These are phyloP conservation scores for Casuarina glauca DNA, from an alignment of 306 rosid species.

Conservation along the genomic window DNA sequence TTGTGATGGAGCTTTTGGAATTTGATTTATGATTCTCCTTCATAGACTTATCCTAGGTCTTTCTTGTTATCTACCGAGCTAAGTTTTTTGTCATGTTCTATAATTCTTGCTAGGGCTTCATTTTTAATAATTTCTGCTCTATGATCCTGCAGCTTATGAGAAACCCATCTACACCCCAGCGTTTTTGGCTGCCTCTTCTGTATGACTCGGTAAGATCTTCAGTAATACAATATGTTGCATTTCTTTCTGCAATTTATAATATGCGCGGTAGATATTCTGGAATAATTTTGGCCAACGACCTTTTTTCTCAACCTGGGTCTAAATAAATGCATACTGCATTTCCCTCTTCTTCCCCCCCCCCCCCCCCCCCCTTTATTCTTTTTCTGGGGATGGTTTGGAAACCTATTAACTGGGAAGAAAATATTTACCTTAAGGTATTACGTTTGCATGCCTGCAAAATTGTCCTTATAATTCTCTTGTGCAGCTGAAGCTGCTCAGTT, in stretches of 20 bases:
- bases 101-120: constrained; percentile 1
- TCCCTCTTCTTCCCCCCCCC: too few relatives aligned
- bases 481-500: constrained; percentile 83
- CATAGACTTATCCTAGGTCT: neutral
- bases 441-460: neutral
- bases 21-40: neutral
- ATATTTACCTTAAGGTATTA: neutral
- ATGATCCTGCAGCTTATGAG: constrained; percentile 71
- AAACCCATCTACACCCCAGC: constrained; percentile 89
- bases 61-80: neutral
- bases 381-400: neutral
- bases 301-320: neutral
- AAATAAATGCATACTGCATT: too few relatives aligned
- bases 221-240: neutral
- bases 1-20: neutral
- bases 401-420: neutral
- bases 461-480: constrained; percentile 11
- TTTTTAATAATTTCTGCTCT: neutral
- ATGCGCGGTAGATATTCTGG: neutral
- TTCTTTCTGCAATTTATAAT: neutral
- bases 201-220: constrained; percentile 72
- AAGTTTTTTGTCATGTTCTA: neutral
- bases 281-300: too few relatives aligned
- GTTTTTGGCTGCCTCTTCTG: constrained; percentile 89
- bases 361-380: too few relatives aligned